Evolutionary conservation across 2,329 filamentous ascomycete genomes (phyloP), one percentile per base, ranked within the genome.

Genomic region (Pseudocercospora macadamiae): DNA sequence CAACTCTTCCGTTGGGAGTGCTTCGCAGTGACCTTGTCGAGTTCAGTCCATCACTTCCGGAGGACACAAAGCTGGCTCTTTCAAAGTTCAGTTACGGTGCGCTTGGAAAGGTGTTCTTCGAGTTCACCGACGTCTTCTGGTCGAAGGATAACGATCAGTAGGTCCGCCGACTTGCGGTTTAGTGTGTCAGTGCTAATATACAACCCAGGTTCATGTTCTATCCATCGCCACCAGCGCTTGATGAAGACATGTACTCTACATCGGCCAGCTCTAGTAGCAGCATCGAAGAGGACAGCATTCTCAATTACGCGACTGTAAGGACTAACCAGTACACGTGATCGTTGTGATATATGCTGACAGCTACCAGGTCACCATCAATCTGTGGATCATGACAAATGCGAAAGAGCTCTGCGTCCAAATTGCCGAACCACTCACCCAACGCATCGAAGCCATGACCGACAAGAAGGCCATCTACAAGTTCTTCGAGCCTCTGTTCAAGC

Each of bases 391-490:
- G 75, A 75, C 73, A 9, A 75, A 72, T 16, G 71, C 66, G 52
- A 78, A 76, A 59, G 74, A 76, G 60, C 70, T 78, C 18, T 78
- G 76, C 51, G 72, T 77, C 49, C 76, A 78, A 56, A 76, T 78
- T 23, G 73, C 76, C 16, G 76, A 78, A 60, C 76, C 76, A 2
- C 65, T 78, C n/a, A 78, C 76, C 5, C 76, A 78, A 62, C 74
- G 75, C 57, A 74, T 78, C 57, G 76, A 78, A 65, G 70, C 72
- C n/a, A 77, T 77, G 73, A 70, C 72, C 18, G 70, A 74, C 51
- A 60, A 71, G n/a, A 65, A 68, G 21, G 71, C 68, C 32, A 68
- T 78, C 30, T 77, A 74, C 56, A 69, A 68, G 23, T 78, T 78
- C 67, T 78, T 78, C 63, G 76, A 78, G 62, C 76, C 76, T 1